Conservation (phyloP, 345 rosid genomes). For the Gossypium herbaceum region DNA sequence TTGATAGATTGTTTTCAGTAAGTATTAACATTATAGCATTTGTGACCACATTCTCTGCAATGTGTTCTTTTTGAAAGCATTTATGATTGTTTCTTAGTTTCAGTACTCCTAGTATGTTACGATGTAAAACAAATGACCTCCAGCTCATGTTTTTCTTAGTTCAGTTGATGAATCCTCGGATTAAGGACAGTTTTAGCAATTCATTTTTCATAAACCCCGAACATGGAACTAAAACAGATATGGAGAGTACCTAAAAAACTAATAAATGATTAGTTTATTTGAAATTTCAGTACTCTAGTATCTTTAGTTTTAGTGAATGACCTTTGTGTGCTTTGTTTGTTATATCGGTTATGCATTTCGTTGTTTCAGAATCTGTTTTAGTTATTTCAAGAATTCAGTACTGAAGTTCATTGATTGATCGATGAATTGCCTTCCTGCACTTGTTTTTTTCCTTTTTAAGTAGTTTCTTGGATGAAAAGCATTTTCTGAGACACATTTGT, state of each 20-base stretch:
- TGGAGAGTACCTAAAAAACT: background rate
- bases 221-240: no score
- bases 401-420: background rate
- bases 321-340: background rate
- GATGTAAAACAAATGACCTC: background rate
- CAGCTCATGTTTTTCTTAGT: background rate
- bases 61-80: background rate
- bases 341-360: background rate
- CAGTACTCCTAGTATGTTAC: background rate
- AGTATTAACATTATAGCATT: background rate
- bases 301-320: slow-evolving; percentile 5
- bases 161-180: background rate
- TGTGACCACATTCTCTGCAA: background rate
- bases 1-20: background rate
- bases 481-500: background rate
- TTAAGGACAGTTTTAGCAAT: background rate
- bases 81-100: background rate
- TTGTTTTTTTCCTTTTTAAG: background rate
- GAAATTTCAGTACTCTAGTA: slow-evolving; percentile 16
- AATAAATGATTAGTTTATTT: background rate
- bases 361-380: background rate
- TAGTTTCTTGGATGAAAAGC: background rate
- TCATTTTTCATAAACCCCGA: no score
- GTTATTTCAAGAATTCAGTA: background rate
- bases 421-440: background rate